These are phyloP conservation scores for Rhodocollybia butyracea DNA, from an alignment of 768 basidiomycete species.

Conservation along the genomic window DNA sequence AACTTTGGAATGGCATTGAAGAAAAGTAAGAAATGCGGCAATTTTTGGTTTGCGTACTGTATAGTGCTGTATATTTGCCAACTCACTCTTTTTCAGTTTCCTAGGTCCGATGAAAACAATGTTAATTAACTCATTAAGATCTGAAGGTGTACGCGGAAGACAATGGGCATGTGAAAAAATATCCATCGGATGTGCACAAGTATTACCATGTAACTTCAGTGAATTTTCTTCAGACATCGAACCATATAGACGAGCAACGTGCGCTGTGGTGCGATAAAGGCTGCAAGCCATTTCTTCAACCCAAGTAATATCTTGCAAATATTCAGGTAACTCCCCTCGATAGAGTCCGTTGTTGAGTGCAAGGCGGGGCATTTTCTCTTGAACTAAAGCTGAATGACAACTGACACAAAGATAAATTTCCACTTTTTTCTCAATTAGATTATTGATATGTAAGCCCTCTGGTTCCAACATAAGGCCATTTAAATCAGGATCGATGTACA, in stretches of 20 bases:
- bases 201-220: not conserved
- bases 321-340: not conserved
- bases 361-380: not conserved
- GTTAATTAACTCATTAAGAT: not conserved
- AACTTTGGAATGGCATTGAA: too few relatives aligned
- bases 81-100: not conserved
- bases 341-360: not conserved
- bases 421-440: not conserved
- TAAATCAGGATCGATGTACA: not conserved
- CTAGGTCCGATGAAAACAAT: not conserved
- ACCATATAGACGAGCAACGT: not conserved
- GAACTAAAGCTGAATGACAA: not conserved
- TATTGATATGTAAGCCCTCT: not conserved
- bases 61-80: not conserved
- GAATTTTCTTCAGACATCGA: not conserved
- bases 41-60: not conserved
- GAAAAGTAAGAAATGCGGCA: not conserved
- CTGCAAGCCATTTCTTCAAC: too few relatives aligned
- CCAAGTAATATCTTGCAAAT: not conserved
- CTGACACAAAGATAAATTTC: not conserved
- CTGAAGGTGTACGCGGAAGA: not conserved
- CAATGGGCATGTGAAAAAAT: not conserved
- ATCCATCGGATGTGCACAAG: conserved; percentile 2
- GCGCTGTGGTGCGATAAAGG: not conserved
- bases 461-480: not conserved